phyloP scores from a whole-genome alignment of 371 early-diverging fungal genomes.

The Capniomyces stellatus region DNA sequence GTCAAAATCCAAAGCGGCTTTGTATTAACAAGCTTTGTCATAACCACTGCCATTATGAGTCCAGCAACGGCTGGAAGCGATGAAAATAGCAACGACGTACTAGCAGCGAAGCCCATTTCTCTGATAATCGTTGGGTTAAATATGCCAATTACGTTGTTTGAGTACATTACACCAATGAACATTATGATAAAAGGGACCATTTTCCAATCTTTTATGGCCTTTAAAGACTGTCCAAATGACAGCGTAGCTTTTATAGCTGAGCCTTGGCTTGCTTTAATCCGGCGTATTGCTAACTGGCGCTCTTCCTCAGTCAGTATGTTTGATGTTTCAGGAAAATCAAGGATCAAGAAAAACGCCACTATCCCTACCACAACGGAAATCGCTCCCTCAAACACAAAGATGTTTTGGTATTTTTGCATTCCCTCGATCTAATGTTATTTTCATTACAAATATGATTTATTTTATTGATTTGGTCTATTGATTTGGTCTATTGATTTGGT shows the following conservation, averaged over 20 bases:
- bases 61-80: neutral
- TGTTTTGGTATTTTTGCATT: slow-evolving; percentile 31
- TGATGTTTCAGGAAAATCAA: slow-evolving; percentile 15
- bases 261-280: slow-evolving; percentile 10
- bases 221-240: slow-evolving; percentile 8
- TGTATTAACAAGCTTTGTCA: neutral
- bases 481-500: too few species aligned
- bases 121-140: slow-evolving; percentile 24
- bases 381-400: slow-evolving; percentile 31
- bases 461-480: neutral
- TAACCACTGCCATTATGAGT: neutral
- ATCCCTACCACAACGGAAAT: slow-evolving; percentile 25
- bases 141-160: slow-evolving; percentile 14
- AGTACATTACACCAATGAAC: slow-evolving; percentile 14
- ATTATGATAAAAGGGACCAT: slow-evolving; percentile 17
- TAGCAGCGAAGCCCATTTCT: slow-evolving; percentile 20
- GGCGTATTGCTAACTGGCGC: slow-evolving; percentile 7
- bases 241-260: slow-evolving; percentile 5
- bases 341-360: slow-evolving; percentile 11
- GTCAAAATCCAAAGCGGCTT: neutral
- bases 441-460: neutral
- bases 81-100: neutral
- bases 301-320: slow-evolving; percentile 15
- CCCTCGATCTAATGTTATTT: neutral
- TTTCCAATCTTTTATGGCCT: slow-evolving; percentile 15